A percentile compares a stretch with the other conserved stretches of the same genome.
Conservation (phyloP, 352 stramenopile species). For the Aphanomyces euteiches region DNA sequence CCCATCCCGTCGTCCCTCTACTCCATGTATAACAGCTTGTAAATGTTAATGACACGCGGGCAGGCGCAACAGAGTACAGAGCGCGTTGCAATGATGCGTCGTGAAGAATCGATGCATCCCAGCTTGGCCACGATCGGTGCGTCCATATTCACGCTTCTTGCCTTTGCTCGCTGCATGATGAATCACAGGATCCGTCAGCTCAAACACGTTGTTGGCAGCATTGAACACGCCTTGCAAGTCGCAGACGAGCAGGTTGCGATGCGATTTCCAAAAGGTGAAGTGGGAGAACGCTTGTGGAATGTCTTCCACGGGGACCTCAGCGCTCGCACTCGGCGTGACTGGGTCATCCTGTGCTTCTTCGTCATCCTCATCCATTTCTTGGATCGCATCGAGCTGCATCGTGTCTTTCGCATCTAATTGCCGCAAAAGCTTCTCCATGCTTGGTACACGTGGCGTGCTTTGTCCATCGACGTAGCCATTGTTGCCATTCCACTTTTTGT, state of each 20-base stretch:
- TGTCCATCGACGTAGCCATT: conserved; percentile 21
- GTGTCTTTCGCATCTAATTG: neutral
- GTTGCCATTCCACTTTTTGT: conserved; percentile 31
- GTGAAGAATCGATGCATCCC: conserved; percentile 44
- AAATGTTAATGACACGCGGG: too few species aligned
- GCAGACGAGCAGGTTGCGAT: conserved; percentile 32
- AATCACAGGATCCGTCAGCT: conserved; percentile 35
- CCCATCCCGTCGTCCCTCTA: too few species aligned
- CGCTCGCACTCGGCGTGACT: neutral
- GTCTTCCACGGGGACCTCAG: conserved; percentile 25
- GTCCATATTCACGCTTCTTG: conserved; percentile 31
- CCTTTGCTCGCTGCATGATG: conserved; percentile 32
- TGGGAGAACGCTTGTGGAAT: conserved; percentile 36
- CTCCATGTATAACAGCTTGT: too few species aligned
- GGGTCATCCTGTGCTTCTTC: neutral
- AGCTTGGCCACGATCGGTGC: conserved; percentile 33
- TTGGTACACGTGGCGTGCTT: neutral
- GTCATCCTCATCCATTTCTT: neutral
- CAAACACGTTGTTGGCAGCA: conserved; percentile 14
- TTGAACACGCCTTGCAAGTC: conserved; percentile 35
- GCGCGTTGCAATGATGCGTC: conserved; percentile 39
- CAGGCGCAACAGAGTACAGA: conserved; percentile 35
- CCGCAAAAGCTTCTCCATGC: neutral
- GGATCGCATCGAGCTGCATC: neutral
- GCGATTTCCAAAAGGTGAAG: conserved; percentile 30